These are phyloP conservation scores for Heliosperma pusillum DNA, from an alignment of 148 eudicot species.

Conservation along the genomic window DNA sequence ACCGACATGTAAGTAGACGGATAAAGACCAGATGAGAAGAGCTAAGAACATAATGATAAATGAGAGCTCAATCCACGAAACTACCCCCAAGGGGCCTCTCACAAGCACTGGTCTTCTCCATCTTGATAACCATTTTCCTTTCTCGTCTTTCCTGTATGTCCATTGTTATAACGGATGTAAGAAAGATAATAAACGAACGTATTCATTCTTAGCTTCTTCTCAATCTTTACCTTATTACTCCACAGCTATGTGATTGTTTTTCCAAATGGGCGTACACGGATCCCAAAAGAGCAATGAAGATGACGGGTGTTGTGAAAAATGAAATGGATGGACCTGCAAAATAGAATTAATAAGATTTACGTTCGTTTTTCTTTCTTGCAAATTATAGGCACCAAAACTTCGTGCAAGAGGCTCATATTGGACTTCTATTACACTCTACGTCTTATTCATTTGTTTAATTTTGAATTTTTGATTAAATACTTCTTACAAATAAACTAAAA, in stretches of 20 bases:
- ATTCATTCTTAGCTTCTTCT: slow-evolving; percentile 3
- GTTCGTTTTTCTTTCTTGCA: too few relatives aligned
- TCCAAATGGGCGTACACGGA: slow-evolving; percentile 54
- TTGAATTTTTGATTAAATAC: too few relatives aligned
- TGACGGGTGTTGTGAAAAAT: slow-evolving; percentile 58
- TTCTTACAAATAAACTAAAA: too few relatives aligned
- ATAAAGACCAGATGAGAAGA: slow-evolving; percentile 61
- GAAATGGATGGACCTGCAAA: slow-evolving; percentile 52
- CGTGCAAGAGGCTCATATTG: too few relatives aligned
- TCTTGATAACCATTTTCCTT: slow-evolving; percentile 18
- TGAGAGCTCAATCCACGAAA: slow-evolving; percentile 54
- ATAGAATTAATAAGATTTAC: neutral
- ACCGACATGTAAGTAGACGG: slow-evolving; percentile 40
- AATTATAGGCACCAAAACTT: too few relatives aligned
- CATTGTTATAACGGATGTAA: too few relatives aligned
- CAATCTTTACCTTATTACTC: slow-evolving; percentile 30
- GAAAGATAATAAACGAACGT: neutral
- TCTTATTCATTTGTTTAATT: too few relatives aligned
- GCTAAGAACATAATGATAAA: slow-evolving; percentile 68
- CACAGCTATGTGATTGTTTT: slow-evolving; percentile 18
- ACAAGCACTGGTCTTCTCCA: slow-evolving; percentile 56
- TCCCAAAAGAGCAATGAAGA: slow-evolving; percentile 62
- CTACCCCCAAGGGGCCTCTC: slow-evolving; percentile 71
- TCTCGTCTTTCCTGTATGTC: slow-evolving; percentile 21
- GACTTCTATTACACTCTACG: too few relatives aligned